Base-by-base conservation (phyloP, 495 filamentous ascomycete species). In the Letharia lupina region DNA sequence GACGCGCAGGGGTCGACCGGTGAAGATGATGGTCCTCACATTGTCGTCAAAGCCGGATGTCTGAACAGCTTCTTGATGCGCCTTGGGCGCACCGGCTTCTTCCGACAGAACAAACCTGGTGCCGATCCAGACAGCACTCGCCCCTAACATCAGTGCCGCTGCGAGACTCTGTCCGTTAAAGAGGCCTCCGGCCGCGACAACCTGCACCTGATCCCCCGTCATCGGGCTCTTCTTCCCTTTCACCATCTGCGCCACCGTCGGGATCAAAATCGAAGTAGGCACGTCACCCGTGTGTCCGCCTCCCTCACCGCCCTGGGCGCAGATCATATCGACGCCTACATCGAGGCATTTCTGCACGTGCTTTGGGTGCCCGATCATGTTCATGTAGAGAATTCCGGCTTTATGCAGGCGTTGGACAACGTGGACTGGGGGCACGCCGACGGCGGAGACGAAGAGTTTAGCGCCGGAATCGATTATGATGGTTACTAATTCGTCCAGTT, bases 361-460 rank as follows among this genome's bases (percentile, higher is more conserved):
- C 85, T 98, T 98, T 69, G 95, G 95, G 84, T 98, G 94, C 65
- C 93, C 94, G 75, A 98, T 95, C 94, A 98, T 98, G 86, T 98
- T 98, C 94, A 98, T 98, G 85, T 93, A 96, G 63, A 96, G 82
- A 67, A 98, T 83, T 63, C 93, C 93, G 73, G 84, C 81, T 68
- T 85, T 83, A 84, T 98, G 94, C 44, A 98, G 86, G 69, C 81
- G 86, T 59, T 98, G 90, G 67, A 98, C 94, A 67, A 96, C 87
- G 65, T 83, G 77, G 74, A 89, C 89, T 63, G 95, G 93, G 37
- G 94, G 91, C 9, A 98, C 89, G 76, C 94, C 94, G 75, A 98
- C 90, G 74, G 94, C 94, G 69, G 89, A 96, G 73, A 98, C 95
- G 79, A 98, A 98, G 64, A 98, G 85, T 79, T 87, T 90, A 65